Conservation (phyloP, 1,284 basidiomycete species). For the Trichosporon coremiiforme region DNA sequence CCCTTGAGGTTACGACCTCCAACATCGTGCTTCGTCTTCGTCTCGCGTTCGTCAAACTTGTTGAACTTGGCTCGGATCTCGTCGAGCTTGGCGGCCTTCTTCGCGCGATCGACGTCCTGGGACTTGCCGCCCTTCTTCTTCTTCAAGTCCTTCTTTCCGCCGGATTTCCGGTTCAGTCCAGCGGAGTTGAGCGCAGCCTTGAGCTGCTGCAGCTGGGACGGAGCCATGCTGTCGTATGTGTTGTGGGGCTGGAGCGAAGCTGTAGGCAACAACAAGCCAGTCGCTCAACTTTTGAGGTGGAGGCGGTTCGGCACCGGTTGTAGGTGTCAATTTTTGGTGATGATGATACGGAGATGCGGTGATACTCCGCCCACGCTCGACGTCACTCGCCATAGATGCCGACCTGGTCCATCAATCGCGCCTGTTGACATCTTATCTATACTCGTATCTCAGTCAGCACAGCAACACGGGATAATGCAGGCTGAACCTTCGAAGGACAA, state of each 20-base stretch:
- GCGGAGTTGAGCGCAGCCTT: slow-evolving; percentile 77
- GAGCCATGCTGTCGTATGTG: slow-evolving; percentile 43
- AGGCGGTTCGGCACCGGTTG: background rate
- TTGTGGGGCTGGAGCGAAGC: background rate
- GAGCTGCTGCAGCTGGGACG: slow-evolving; percentile 80
- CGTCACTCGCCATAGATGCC: background rate
- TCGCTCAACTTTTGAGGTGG: slow-evolving; percentile 29
- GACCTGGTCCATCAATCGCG: background rate
- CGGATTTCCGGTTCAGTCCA: slow-evolving; percentile 66
- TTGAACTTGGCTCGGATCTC: slow-evolving; percentile 85
- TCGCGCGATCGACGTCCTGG: slow-evolving; percentile 73
- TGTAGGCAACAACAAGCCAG: slow-evolving; percentile 1
- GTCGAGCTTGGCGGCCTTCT: slow-evolving; percentile 74
- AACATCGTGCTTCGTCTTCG: slow-evolving; percentile 88
- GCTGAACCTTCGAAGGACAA: slow-evolving; percentile 50
- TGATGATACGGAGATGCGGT: slow-evolving; percentile 11
- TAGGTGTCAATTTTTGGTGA: slow-evolving; percentile 12
- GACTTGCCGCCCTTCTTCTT: slow-evolving; percentile 65
- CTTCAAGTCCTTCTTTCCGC: slow-evolving; percentile 48
- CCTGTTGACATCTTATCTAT: slow-evolving; percentile 9
- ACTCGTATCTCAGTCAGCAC: background rate
- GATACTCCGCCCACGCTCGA: slow-evolving; percentile 19
- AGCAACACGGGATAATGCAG: slow-evolving; percentile 31
- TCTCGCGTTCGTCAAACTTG: slow-evolving; percentile 90
- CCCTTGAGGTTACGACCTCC: slow-evolving; percentile 85